Base-by-base conservation (phyloP, 352 stramenopile genomes). In the Globisporangium canariense region DNA sequence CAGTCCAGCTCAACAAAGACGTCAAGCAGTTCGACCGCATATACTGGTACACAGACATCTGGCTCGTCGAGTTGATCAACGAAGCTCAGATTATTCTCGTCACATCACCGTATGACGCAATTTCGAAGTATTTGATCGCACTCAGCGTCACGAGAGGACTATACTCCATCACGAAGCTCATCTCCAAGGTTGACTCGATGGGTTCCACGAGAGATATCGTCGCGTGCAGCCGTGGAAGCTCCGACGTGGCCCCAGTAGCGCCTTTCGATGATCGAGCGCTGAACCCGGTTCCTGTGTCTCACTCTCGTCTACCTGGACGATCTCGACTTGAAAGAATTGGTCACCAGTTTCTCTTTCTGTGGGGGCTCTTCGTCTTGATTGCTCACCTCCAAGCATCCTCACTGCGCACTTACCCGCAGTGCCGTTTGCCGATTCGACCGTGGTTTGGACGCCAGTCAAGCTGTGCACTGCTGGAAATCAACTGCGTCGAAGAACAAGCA, bases 401-500 rank as follows among this genome's bases (percentile, higher is more conserved):
- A 2, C 63, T 59, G 0, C 47, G 61, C 10, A 8, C 1, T 40
- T 52, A 52, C 43, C 9, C 50, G 62, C 56, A 61, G 30, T 77
- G 70, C 28, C 51, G 68, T 6, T 30, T 77, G 18, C 59, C 65
- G 61, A 68, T 66, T 6, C 58, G 57, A 9, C 70, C 70, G 40
- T 77, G 70, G 70, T 64, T 73, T 43, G 53, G 47, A 3, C 49
- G 22, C 3, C 57, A 53, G 16, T 55, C 69, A 6, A 68, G 60
- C 40, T 76, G 66, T 41, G 70, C 66, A 9, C 50, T 76, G 16
- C 64, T 73, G 47, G 69, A 73, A 20, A 69, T 76, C 56, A 70
- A 60, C n/a, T 73, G 69, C 62, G 32, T 45, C 14, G 55, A 67
- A 32, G 58, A 54, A 4, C 34, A 55, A 1, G n/a, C 22, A 0